Evolutionary conservation across 495 filamentous ascomycete genomes (phyloP).

Genomic region (Friedmanniomyces simplex): DNA sequence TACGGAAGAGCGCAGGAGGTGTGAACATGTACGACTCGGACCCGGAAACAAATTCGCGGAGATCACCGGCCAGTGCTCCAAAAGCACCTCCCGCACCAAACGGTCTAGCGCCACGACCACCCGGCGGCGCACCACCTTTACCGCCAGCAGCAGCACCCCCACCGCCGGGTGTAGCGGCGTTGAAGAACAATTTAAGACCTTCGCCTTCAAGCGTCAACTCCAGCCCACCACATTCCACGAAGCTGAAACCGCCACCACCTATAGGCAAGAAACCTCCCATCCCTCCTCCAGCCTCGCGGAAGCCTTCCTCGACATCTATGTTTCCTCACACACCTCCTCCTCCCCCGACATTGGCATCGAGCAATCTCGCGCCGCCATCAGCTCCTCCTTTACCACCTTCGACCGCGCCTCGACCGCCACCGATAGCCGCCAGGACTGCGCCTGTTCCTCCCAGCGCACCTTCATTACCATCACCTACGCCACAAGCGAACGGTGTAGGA

Average conservation of each 20-base stretch:
- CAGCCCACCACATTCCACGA: not conserved
- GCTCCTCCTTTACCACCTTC: conserved; percentile 33
- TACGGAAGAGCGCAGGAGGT: conserved; percentile 75
- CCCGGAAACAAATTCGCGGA: conserved; percentile 44
- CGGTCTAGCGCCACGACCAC: conserved; percentile 53
- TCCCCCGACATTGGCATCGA: not conserved
- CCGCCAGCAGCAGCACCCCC: conserved; percentile 47
- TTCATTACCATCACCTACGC: conserved; percentile 18
- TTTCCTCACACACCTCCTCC: conserved; percentile 7
- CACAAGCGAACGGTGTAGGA: conserved; percentile 11
- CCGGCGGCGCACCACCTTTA: conserved; percentile 49
- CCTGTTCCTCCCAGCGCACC: conserved; percentile 49
- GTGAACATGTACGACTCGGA: conserved; percentile 83
- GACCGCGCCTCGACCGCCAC: conserved; percentile 39
- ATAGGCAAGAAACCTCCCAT: conserved; percentile 37
- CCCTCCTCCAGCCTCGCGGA: conserved; percentile 43
- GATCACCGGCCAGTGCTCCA: conserved; percentile 15
- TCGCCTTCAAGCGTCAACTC: conserved; percentile 20
- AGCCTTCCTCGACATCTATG: conserved; percentile 38
- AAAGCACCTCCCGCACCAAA: conserved; percentile 19
- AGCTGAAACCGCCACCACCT: conserved; percentile 34
- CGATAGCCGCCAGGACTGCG: conserved; percentile 34
- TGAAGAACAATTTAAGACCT: conserved; percentile 32
- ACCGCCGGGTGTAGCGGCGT: conserved; percentile 29
- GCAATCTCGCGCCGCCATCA: conserved; percentile 9